A percentile compares a stretch with the other conserved stretches of the same genome.
phyloP scores from a whole-genome alignment of 306 rosid species.

The Casuarina equisetifolia region DNA sequence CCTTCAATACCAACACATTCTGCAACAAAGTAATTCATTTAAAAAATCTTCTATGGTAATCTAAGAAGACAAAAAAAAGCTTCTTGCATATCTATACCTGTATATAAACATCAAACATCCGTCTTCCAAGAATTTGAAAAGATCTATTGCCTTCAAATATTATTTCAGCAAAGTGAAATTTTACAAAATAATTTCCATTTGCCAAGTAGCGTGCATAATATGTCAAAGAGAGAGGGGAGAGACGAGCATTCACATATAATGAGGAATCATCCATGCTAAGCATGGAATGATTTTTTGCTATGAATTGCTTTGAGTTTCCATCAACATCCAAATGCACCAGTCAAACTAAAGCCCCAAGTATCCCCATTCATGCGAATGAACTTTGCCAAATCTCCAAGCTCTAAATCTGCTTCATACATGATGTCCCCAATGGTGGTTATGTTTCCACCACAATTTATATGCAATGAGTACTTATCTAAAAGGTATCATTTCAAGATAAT shows the following conservation, averaged over 20 bases:
- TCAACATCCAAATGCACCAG: constrained; percentile 56
- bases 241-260: constrained; percentile 51
- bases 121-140: constrained; percentile 57
- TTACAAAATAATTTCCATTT: constrained; percentile 37
- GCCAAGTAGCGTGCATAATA: constrained; percentile 60
- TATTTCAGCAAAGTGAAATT: constrained; percentile 29
- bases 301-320: constrained; percentile 31
- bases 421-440: constrained; percentile 36
- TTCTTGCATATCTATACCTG: constrained; percentile 37
- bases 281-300: constrained; percentile 20
- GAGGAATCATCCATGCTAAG: constrained; percentile 30
- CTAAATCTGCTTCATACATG: constrained; percentile 52
- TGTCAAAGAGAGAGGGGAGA: constrained; percentile 46
- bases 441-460: constrained; percentile 66
- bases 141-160: constrained; percentile 47
- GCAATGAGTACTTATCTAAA: constrained; percentile 36
- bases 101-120: constrained; percentile 58
- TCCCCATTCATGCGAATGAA: constrained; percentile 13
- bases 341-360: constrained; percentile 66
- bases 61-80: background rate
- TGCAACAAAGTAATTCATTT: constrained; percentile 27
- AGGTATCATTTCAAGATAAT: background rate
- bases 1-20: constrained; percentile 45
- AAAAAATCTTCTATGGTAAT: constrained; percentile 12
- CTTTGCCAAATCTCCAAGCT: constrained; percentile 49